A percentile compares a stretch with the other conserved stretches of the same genome.
Evolutionary conservation across 2,329 filamentous ascomycete genomes (phyloP).

Genomic region (Alternaria incomplexa): DNA sequence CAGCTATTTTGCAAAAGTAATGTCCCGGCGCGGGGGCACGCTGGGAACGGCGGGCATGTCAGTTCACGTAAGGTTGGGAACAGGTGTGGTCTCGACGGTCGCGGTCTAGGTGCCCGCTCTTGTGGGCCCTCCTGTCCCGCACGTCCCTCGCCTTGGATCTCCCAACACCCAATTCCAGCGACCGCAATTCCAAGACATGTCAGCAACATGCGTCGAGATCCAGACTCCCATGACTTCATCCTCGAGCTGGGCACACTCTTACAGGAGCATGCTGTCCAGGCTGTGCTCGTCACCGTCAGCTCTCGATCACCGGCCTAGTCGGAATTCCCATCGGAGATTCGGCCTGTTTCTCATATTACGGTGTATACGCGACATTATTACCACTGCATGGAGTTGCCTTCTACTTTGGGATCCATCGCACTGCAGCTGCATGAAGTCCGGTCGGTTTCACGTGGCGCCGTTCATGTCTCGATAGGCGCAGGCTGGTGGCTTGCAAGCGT

Average conservation of each 20-base stretch:
- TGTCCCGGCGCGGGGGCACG: background rate
- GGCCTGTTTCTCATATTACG: background rate
- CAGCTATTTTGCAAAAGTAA: constrained; percentile 11
- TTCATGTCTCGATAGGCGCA: background rate
- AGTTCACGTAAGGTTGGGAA: background rate
- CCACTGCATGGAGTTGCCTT: background rate
- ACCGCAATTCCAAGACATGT: background rate
- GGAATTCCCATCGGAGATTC: background rate
- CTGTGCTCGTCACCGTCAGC: background rate
- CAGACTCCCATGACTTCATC: background rate
- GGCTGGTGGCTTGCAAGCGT: background rate
- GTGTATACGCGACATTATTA: background rate
- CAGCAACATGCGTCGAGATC: background rate
- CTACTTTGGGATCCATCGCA: background rate
- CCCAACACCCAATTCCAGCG: background rate
- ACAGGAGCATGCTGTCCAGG: background rate
- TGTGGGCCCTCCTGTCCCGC: background rate
- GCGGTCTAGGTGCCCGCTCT: background rate
- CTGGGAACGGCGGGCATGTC: background rate
- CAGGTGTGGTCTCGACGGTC: background rate
- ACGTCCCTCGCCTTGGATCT: background rate
- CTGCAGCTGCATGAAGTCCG: background rate
- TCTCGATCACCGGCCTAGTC: background rate
- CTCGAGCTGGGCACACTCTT: background rate
- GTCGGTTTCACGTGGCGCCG: background rate